These are phyloP conservation scores for Claviceps humidiphila DNA, from an alignment of 2,329 filamentous ascomycete species.

Conservation along the genomic window DNA sequence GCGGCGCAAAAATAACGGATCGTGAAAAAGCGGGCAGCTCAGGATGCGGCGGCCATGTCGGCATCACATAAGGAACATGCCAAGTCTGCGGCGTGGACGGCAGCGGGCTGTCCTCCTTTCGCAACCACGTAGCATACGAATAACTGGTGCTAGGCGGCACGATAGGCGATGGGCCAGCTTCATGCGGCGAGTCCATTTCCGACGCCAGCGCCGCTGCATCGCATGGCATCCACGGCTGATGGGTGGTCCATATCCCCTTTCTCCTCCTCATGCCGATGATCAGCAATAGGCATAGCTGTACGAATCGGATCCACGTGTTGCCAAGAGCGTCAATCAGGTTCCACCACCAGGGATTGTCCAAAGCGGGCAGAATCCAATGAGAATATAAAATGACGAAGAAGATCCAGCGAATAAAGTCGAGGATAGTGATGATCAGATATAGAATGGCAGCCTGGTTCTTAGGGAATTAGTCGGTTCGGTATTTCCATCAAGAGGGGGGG, in stretches of 20 bases:
- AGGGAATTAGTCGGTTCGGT: no score
- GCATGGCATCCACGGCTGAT: slow-evolving; percentile 2
- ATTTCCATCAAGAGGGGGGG: no score
- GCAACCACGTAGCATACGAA: neutral
- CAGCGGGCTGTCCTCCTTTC: neutral
- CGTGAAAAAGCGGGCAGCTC: slow-evolving; percentile 1
- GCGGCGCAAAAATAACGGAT: neutral
- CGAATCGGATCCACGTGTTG: slow-evolving; percentile 6
- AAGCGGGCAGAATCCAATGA: slow-evolving; percentile 3
- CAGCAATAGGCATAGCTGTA: slow-evolving; percentile 2
- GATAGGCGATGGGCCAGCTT: slow-evolving; percentile 1
- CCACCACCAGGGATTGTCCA: slow-evolving; percentile 5
- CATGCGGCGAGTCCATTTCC: slow-evolving; percentile 3
- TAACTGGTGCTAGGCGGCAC: slow-evolving; percentile 3
- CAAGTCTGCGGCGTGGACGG: neutral
- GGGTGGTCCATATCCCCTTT: slow-evolving; percentile 6
- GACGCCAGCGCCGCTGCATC: neutral
- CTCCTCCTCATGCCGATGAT: slow-evolving; percentile 5
- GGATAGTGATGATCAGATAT: slow-evolving; percentile 2
- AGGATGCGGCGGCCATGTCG: slow-evolving; percentile 3
- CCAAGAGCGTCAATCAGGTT: slow-evolving; percentile 5
- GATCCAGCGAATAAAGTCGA: slow-evolving; percentile 6
- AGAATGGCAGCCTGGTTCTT: slow-evolving; percentile 2
- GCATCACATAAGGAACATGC: neutral
- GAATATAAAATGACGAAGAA: slow-evolving; percentile 5